Evolutionary conservation across 768 basidiomycete species (phyloP), one percentile per base, ranked within the genome.

Genomic region (Boletus rubescentipes): DNA sequence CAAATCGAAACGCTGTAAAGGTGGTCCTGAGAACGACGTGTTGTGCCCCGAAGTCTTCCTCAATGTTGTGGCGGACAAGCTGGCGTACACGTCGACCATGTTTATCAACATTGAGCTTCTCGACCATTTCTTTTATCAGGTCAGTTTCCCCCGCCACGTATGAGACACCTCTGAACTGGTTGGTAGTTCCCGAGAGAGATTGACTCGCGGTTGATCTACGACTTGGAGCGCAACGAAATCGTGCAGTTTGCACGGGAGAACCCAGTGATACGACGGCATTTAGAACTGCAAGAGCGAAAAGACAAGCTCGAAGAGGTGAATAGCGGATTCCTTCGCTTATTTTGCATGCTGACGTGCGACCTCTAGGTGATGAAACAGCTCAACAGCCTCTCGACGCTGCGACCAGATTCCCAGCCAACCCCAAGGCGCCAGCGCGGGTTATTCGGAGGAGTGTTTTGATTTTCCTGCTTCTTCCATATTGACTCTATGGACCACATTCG

Each of bases 91-190:
- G 0, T 92, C 93, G 3, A 85, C 95, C 3, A 93, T 98, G 89
- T 98, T 98, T 71, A 97, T 99, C 79, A 97, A 94, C 74, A 97
- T 99, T 54, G 97, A 99, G 69, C 78, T 99, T 10, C 81, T 98
- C 2, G 95, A 97, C 64, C 95, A 98, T 62, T 99, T 98, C 79
- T 98, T 98, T 78, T 97, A 98, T 66, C 93, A 96, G 79, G 93
- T 91, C 60, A 40, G 80, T 67, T n/a, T n/a, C 32, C 21, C 32
- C 21, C 20, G n/a, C 8, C n/a, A 4, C 14, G 42, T 51, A 20
- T 11, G 14, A 12, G 20, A n/a, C 0, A 15, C 14, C 11, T 39
- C 39, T 57, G 26, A 58, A 21, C 51, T n/a, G 2, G 32, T 12
- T 30, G 53, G 7, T 57, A 97, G 91, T 98, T 99, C 77, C 96